Evolutionary conservation across 768 basidiomycete genomes (phyloP).

Genomic region (Leccinum variicolor): DNA sequence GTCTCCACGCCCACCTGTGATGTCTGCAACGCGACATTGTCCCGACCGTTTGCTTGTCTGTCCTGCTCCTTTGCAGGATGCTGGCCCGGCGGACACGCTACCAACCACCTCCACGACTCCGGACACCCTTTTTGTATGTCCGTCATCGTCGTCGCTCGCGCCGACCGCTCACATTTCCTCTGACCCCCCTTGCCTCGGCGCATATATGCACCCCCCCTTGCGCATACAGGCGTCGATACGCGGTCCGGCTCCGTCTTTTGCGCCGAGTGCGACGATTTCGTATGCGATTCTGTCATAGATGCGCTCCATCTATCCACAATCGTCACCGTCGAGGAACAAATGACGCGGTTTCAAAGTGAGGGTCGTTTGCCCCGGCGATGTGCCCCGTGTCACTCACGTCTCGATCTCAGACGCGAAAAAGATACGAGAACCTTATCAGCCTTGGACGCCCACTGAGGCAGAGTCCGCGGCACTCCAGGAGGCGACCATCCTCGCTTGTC

Average conservation of each 20-base stretch:
- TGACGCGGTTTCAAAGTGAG: conserved; percentile 52
- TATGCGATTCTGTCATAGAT: conserved; percentile 57
- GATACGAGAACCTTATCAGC: conserved; percentile 44
- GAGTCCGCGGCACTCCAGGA: conserved; percentile 47
- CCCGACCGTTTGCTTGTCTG: conserved; percentile 69
- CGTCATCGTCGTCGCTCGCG: neutral
- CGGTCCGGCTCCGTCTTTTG: conserved; percentile 77
- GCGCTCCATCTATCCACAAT: conserved; percentile 40
- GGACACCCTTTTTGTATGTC: conserved; percentile 67
- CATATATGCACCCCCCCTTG: neutral
- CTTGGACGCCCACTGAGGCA: conserved; percentile 45
- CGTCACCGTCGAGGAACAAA: conserved; percentile 57
- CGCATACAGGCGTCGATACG: conserved; percentile 61
- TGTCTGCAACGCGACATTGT: conserved; percentile 51
- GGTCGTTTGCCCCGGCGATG: neutral
- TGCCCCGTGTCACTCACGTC: neutral
- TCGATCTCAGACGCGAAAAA: conserved; percentile 34
- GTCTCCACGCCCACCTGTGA: conserved; percentile 61
- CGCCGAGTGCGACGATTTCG: conserved; percentile 67
- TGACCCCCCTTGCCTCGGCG: neutral
- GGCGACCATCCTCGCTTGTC: conserved; percentile 59
- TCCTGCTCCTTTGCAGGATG: conserved; percentile 71
- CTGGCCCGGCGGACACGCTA: conserved; percentile 59
- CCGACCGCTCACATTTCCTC: neutral
- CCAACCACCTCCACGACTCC: conserved; percentile 51